Base-by-base conservation (phyloP, 352 stramenopile genomes). In the Halophytophthora polymorphica region DNA sequence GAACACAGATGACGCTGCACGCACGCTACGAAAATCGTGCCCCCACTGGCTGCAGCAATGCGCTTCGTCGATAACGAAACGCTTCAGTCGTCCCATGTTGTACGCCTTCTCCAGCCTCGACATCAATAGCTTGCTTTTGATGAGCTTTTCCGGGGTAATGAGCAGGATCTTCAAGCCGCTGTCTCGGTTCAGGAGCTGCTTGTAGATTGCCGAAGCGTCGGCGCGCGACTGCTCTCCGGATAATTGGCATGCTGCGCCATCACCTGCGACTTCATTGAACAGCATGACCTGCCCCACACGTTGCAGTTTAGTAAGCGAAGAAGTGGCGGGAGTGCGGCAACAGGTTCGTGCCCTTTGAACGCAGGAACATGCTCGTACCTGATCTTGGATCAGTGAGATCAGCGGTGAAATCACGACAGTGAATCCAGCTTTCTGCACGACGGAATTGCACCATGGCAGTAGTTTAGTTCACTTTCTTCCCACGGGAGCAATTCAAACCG, bases 31-130 rank as follows among this genome's bases (percentile, higher is more conserved):
- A 53, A 94, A 94, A 56, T 93, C 83, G 53, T 92, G 85, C 0
- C 86, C 85, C 85, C 85, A 95, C 37, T 90, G 72, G 36, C 77
- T 91, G 41, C 72, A 87, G 45, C 86, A 96, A 41, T 96, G 85
- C 3, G 81, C 83, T 69, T 97, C 83, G 63, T 98, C 95, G 62
- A 98, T 93, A 6, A 98, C 93, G 66, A 98, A 97, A 7, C 90
- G 77, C 43, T 88, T 78, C 12, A 98, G 66, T 12, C 89, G 66
- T 46, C 61, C 81, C 46, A 29, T 75, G 56, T 86, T 70, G 50
- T 94, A 77, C 7, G 95, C 67, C 53, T 94, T 96, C 57, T 98
- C 85, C n/a, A 98, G 66, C 61, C 96, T 84, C 11, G 75, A 88
- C 69, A 93, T 90, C 17, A 98, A 74, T 23, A 88, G 69, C 25